phyloP scores from a whole-genome alignment of 2,329 filamentous ascomycete species.

The Fusarium virguliforme region DNA sequence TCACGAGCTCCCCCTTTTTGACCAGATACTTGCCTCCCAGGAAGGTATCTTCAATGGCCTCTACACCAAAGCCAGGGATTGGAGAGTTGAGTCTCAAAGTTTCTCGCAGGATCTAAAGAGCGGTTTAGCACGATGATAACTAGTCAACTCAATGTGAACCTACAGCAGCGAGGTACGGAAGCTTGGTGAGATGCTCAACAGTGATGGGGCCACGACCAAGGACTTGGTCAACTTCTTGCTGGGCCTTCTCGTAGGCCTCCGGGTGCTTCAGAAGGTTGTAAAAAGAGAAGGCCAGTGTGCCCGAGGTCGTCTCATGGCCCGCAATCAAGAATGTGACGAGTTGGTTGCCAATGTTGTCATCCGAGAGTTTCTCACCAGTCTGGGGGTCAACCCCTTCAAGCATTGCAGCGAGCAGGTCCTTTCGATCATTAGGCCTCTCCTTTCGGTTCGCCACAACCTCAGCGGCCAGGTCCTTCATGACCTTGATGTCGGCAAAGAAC shows the following conservation, averaged over 20 bases:
- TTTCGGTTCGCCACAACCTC: constrained; percentile 75
- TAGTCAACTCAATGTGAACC: neutral
- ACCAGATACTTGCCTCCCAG: constrained; percentile 75
- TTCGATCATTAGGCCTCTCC: constrained; percentile 69
- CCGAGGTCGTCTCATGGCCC: constrained; percentile 81
- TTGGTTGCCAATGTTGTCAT: constrained; percentile 77
- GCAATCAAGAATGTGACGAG: constrained; percentile 82
- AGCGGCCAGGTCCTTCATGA: constrained; percentile 69
- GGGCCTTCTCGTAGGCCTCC: constrained; percentile 71
- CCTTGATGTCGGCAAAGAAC: constrained; percentile 69
- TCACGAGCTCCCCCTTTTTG: constrained; percentile 65
- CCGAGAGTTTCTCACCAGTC: constrained; percentile 76
- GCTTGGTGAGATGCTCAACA: constrained; percentile 74
- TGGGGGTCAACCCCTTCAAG: constrained; percentile 76
- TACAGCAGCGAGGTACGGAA: constrained; percentile 76
- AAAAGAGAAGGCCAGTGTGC: constrained; percentile 76
- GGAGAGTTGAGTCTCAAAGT: constrained; percentile 75
- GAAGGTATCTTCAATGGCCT: constrained; percentile 68
- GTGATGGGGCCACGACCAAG: constrained; percentile 72
- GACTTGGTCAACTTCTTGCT: constrained; percentile 78
- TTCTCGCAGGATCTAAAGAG: constrained; percentile 68
- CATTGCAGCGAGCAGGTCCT: constrained; percentile 81
- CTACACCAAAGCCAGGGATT: constrained; percentile 71
- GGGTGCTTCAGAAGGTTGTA: constrained; percentile 78
- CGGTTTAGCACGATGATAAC: neutral